Conservation (phyloP, 768 basidiomycete genomes). For the Tricholomella constricta region DNA sequence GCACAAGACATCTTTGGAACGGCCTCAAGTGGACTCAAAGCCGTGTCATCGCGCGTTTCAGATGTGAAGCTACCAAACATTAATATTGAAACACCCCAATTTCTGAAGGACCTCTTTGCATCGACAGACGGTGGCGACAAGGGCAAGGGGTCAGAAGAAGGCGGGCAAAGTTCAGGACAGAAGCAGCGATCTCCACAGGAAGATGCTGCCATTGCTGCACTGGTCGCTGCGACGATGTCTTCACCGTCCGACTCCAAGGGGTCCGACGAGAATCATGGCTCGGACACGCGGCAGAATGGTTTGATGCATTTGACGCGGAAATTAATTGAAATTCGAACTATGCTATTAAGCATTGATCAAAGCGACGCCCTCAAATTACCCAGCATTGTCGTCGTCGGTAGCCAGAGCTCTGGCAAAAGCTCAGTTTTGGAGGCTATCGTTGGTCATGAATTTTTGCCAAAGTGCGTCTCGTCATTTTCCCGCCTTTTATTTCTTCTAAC, state of each 20-base stretch:
- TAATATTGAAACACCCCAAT: slow-evolving; percentile 56
- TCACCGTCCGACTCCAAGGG: slow-evolving; percentile 66
- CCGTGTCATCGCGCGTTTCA: slow-evolving; percentile 59
- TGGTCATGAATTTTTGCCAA: slow-evolving; percentile 96
- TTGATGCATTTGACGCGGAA: slow-evolving; percentile 93
- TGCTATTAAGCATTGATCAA: slow-evolving; percentile 96
- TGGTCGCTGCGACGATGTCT: slow-evolving; percentile 77
- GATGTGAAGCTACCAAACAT: slow-evolving; percentile 54
- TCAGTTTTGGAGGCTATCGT: slow-evolving; percentile 97
- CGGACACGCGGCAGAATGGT: slow-evolving; percentile 68
- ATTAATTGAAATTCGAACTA: slow-evolving; percentile 92
- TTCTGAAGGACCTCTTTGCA: slow-evolving; percentile 66
- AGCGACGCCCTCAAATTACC: slow-evolving; percentile 93
- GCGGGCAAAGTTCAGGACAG: slow-evolving; percentile 33
- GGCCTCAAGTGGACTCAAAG: slow-evolving; percentile 68
- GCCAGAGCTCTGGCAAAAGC: slow-evolving; percentile 98
- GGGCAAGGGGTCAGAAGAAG: slow-evolving; percentile 32
- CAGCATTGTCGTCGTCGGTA: slow-evolving; percentile 97
- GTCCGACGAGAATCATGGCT: slow-evolving; percentile 32
- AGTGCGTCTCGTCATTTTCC: slow-evolving; percentile 55
- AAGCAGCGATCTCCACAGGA: slow-evolving; percentile 57
- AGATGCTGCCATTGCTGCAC: slow-evolving; percentile 67
- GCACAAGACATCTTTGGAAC: slow-evolving; percentile 72
- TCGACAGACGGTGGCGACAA: slow-evolving; percentile 29
- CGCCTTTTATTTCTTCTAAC: slow-evolving; percentile 3